Evolutionary conservation across 2,329 filamentous ascomycete species (phyloP).

Genomic region (Arthrobotrys megalospora): DNA sequence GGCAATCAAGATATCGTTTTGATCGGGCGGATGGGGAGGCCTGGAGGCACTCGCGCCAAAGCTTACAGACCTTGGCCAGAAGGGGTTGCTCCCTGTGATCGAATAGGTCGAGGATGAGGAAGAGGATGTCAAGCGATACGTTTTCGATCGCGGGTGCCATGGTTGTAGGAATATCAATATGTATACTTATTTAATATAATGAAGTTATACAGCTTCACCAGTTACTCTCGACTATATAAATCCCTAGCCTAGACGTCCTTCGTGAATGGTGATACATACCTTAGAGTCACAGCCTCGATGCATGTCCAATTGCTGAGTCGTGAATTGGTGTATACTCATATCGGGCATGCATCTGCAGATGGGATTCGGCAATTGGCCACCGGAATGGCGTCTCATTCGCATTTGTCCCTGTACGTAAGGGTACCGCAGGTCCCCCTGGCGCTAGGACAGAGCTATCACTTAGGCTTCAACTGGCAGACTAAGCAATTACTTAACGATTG

Average conservation of each 20-base stretch:
- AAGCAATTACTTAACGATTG: conserved; percentile 45
- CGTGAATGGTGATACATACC: no score
- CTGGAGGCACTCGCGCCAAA: conserved; percentile 17
- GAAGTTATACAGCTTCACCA: no score
- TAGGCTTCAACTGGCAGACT: neutral
- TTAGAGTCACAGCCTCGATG: no score
- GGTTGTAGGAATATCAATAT: no score
- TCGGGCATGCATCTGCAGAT: no score
- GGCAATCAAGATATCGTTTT: conserved; percentile 15
- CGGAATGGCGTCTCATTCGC: neutral
- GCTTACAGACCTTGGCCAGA: conserved; percentile 9
- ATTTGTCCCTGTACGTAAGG: neutral
- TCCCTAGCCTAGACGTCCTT: no score
- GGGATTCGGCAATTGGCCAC: neutral
- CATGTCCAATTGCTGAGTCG: no score
- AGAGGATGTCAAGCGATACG: conserved; percentile 23
- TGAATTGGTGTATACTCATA: neutral
- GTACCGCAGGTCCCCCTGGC: conserved; percentile 8
- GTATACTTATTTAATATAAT: no score
- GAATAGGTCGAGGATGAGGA: conserved; percentile 34
- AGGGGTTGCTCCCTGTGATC: conserved; percentile 15
- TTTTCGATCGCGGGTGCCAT: neutral
- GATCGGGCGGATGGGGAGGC: neutral
- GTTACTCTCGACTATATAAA: no score
- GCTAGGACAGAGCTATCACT: neutral